Evolutionary conservation across 148 eudicot species (phyloP).

Genomic region (Drosera capensis): DNA sequence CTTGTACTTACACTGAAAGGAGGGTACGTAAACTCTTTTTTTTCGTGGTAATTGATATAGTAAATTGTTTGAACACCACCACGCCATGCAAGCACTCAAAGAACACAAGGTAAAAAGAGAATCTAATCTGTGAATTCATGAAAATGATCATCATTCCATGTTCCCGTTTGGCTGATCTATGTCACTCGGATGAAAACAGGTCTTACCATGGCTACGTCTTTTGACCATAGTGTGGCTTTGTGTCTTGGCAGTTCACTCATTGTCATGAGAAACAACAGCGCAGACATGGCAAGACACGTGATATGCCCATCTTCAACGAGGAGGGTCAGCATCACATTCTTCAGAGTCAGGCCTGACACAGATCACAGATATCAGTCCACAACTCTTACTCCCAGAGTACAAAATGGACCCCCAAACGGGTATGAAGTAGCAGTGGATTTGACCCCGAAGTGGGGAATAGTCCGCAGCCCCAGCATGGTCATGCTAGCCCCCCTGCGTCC

Average conservation of each 20-base stretch:
- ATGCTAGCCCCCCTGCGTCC: conserved; percentile 59
- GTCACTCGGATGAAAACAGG: background rate
- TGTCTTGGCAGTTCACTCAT: conserved; percentile 59
- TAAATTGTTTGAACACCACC: background rate
- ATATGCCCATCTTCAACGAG: conserved; percentile 72
- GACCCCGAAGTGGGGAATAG: conserved; percentile 54
- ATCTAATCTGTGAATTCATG: no score
- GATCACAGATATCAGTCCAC: conserved; percentile 15
- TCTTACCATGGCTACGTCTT: background rate
- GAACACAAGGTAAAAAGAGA: no score
- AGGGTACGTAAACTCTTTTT: conserved; percentile 38
- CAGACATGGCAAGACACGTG: conserved; percentile 72
- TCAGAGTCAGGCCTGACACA: conserved; percentile 43
- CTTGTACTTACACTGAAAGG: conserved; percentile 62
- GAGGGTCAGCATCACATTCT: conserved; percentile 68
- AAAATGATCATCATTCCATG: background rate
- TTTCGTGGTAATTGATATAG: background rate
- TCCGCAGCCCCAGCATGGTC: conserved; percentile 37
- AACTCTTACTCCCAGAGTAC: conserved; percentile 17
- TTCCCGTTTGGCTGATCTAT: background rate
- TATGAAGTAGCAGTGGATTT: conserved; percentile 21
- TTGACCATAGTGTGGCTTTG: background rate
- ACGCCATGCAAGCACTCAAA: background rate
- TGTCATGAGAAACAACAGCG: conserved; percentile 92
- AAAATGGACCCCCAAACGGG: conserved; percentile 25